Evolutionary conservation across 108 stramenopile species (phyloP).

Genomic region (Discostella stelligeroides): DNA sequence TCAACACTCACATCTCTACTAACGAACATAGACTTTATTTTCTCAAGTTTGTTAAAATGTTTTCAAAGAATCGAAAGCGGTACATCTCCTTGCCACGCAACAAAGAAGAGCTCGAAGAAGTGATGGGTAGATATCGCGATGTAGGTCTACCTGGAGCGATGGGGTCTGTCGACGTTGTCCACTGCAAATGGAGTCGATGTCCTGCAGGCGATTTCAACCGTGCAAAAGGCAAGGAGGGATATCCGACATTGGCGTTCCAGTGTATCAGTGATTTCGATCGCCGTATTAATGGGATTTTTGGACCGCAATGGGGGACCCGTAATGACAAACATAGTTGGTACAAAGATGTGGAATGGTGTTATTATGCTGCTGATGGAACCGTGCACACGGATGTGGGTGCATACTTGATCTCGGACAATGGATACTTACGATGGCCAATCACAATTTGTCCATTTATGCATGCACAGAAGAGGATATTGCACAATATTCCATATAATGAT

Average conservation of each 20-base stretch:
- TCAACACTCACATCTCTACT: no score
- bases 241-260: no score
- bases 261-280: background rate
- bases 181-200: no score
- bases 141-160: no score
- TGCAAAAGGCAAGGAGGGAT: no score
- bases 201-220: no score
- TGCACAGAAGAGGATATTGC: background rate
- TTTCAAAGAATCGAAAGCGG: background rate
- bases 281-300: background rate
- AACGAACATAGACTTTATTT: background rate
- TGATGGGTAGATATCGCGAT: no score
- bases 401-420: conserved; percentile 2
- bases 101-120: background rate
- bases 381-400: background rate
- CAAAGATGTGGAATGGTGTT: conserved; percentile 2
- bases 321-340: background rate
- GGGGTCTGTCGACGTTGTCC: no score
- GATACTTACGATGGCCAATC: conserved; percentile 2
- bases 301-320: background rate
- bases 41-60: conserved; percentile 1
- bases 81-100: background rate
- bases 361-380: conserved; percentile 1
- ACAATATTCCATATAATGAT: no score
- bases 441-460: background rate